A percentile compares a stretch with the other conserved stretches of the same genome.
Evolutionary conservation across 176 grass and related monocot species (phyloP).

Genomic region (Oryza punctata): DNA sequence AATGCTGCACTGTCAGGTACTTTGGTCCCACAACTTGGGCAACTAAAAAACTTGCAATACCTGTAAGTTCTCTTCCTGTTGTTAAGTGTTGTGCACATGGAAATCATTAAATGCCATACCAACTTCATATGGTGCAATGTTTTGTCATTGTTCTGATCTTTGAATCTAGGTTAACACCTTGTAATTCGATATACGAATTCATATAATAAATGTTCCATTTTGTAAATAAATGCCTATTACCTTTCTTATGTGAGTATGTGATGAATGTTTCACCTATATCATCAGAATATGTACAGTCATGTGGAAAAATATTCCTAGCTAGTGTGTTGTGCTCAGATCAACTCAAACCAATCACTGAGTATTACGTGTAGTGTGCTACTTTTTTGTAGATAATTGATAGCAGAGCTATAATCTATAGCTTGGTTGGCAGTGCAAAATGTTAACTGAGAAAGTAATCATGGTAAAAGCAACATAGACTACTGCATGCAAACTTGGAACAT

Average conservation of each 20-base stretch:
- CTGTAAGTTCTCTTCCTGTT: slow-evolving; percentile 64
- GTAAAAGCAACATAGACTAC: slow-evolving; percentile 1
- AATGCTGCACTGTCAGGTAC: slow-evolving; percentile 91
- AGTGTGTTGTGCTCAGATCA: neutral
- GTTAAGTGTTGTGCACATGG: neutral
- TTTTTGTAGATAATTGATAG: neutral
- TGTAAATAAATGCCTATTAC: neutral
- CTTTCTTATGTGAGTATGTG: neutral
- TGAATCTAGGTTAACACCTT: slow-evolving; percentile 18
- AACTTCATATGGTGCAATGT: slow-evolving; percentile 21
- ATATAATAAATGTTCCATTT: slow-evolving; percentile 4
- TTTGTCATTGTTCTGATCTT: slow-evolving; percentile 17
- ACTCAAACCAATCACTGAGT: neutral
- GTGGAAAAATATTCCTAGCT: neutral
- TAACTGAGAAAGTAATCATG: neutral
- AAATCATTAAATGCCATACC: neutral
- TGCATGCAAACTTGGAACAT: slow-evolving; percentile 13
- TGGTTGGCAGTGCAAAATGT: neutral
- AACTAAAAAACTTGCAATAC: slow-evolving; percentile 95
- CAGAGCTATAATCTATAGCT: neutral
- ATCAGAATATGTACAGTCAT: neutral
- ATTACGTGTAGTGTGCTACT: slow-evolving; percentile 6
- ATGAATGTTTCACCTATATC: neutral
- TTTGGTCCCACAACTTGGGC: slow-evolving; percentile 85
- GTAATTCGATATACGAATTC: neutral